Conservation (phyloP, 345 rosid species). For the rapeseed (Brassica napus) region DNA sequence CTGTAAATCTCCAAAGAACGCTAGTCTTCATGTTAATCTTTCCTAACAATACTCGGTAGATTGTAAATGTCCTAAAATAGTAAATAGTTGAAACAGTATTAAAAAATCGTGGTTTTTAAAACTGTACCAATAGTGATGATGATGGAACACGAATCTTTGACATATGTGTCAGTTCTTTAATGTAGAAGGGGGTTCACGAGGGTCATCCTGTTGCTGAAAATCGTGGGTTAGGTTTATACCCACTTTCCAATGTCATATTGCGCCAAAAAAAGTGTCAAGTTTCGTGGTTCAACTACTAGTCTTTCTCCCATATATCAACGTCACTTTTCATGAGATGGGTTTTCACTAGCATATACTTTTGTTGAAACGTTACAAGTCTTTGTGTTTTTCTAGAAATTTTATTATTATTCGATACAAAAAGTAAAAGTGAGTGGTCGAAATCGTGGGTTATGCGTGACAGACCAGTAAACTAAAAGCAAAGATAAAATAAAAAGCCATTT, state of each 20-base stretch:
- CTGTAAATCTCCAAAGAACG: conserved; percentile 65
- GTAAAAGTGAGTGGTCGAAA: conserved; percentile 17
- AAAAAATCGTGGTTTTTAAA: background rate
- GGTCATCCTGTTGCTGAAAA: conserved; percentile 29
- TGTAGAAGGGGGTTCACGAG: conserved; percentile 30
- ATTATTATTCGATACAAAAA: conserved; percentile 16
- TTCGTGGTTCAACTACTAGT: conserved; percentile 34
- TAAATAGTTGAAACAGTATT: conserved; percentile 25
- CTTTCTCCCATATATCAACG: conserved; percentile 22
- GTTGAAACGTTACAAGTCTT: background rate
- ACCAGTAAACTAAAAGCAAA: conserved; percentile 35
- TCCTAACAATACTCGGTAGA: conserved; percentile 28
- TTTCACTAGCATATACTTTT: conserved; percentile 8
- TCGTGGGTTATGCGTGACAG: conserved; percentile 39
- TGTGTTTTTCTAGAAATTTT: conserved; percentile 4
- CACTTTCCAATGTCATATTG: conserved; percentile 29
- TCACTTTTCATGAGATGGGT: conserved; percentile 18
- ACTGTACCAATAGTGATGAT: conserved; percentile 14
- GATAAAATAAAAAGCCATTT: background rate
- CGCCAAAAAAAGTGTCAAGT: conserved; percentile 25
- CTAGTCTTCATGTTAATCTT: conserved; percentile 68
- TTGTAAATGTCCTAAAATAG: conserved; percentile 28
- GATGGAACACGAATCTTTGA: conserved; percentile 38
- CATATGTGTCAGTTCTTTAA: conserved; percentile 27
- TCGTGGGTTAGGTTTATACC: conserved; percentile 38